A percentile compares a stretch with the other conserved stretches of the same genome.
phyloP scores from a whole-genome alignment of 148 eudicot species.

The Cornus suecica region DNA sequence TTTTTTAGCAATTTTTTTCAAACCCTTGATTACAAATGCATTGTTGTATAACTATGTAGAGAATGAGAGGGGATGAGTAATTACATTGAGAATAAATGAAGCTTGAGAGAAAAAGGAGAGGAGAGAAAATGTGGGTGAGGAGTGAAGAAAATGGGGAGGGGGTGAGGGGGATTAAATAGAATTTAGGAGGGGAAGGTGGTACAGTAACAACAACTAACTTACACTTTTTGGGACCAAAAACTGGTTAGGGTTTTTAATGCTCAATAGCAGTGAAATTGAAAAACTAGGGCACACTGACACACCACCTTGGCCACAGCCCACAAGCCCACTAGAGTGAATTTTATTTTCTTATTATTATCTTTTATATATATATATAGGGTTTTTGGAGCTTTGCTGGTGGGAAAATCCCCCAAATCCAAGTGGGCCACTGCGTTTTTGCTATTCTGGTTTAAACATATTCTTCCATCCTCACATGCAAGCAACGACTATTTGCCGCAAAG shows the following conservation, averaged over 20 bases:
- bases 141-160: not conserved
- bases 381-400: not conserved
- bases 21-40: not conserved
- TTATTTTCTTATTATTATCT: too few species aligned
- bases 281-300: not conserved
- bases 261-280: not conserved
- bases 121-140: not conserved
- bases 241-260: not conserved
- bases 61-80: not conserved
- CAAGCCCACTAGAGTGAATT: not conserved
- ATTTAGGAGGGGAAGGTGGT: constrained; percentile 3
- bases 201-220: too few species aligned
- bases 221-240: not conserved
- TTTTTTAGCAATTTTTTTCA: not conserved
- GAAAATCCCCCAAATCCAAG: not conserved
- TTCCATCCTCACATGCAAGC: not conserved
- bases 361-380: too few species aligned
- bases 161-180: not conserved
- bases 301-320: too few species aligned
- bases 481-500: not conserved
- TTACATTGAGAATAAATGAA: constrained; percentile 4
- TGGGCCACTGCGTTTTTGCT: not conserved
- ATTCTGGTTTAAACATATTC: not conserved
- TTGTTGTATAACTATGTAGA: not conserved
- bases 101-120: not conserved